Base-by-base conservation (phyloP, 805 yeast species). In the Lipomyces chichibuensis region DNA sequence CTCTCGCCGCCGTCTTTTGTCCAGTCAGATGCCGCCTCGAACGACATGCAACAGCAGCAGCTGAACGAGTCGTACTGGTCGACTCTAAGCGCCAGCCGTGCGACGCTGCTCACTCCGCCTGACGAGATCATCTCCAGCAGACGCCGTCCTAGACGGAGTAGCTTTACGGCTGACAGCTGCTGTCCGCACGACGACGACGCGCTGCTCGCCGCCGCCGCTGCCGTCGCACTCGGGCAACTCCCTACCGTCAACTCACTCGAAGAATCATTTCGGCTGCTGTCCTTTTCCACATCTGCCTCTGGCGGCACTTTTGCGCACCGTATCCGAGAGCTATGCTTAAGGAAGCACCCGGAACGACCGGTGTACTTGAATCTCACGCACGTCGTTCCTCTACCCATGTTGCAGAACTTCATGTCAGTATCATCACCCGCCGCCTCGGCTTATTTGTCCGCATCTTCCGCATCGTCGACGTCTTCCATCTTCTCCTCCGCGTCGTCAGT, bases 211-310 rank as follows among this genome's bases (percentile, higher is more conserved):
- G 13, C 56, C 20, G 60, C 66, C 9, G 14, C 39, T 49, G 37
- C 59, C 17, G 57, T 43, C 23, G 33, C 62, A 11, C 60, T 51
- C 27, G 70, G 52, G 25, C n/a, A 11, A 9, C 35, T 46, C 8
- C 49, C 62, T 17, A 35, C 32, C 2, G 49, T 63, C 59, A 49
- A 63, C 46, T 25, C 46, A 7, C 49, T 32, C 56, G 39, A 27
- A 25, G 66, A 63, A 54, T 63, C 66, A 20, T 53, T 63, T 49
- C 59, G 66, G 23, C 17, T 63, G 25, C 56, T 63, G 13, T 35
- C 55, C 23, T 62, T 56, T 33, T 39, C 61, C 25, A 29, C 32
- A 3, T 57, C 60, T 13, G 25, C 49, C 2, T 7, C 64, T 54
- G 59, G 63, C 13, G 27, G 20, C 23, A 20, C 46, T 6, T 33